These are phyloP conservation scores for Raphanus raphanistrum DNA, from an alignment of 345 rosid genomes.

Conservation along the genomic window DNA sequence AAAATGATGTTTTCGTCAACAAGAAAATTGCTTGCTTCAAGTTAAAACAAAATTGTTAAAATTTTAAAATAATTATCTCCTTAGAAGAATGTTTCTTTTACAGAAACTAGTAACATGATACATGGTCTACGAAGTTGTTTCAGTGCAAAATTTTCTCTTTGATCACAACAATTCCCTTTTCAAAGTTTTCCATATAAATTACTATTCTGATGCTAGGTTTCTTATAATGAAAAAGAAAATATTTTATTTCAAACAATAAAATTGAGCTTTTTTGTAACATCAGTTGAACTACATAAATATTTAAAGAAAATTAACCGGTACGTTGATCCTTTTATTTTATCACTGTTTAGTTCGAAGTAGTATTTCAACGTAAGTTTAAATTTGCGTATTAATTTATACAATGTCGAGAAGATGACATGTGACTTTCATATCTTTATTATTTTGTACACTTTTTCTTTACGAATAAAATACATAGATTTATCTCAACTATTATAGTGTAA, in stretches of 20 bases:
- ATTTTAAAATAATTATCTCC: not conserved
- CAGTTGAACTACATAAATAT: too few species aligned
- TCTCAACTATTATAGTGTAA: not conserved
- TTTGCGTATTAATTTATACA: not conserved
- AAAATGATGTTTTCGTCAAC: constrained; percentile 10
- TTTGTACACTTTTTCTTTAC: not conserved
- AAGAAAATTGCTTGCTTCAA: not conserved
- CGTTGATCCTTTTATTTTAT: too few species aligned
- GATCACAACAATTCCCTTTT: too few species aligned
- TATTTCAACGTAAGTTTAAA: not conserved
- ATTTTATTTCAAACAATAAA: too few species aligned
- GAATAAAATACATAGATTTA: not conserved
- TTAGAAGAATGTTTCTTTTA: not conserved
- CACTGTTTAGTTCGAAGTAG: too few species aligned
- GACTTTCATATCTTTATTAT: not conserved
- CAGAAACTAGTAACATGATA: not conserved
- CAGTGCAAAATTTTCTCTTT: too few species aligned
- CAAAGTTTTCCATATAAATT: too few species aligned
- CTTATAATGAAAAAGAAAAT: too few species aligned
- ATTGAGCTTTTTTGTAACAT: too few species aligned
- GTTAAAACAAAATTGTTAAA: not conserved
- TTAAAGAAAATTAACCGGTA: too few species aligned
- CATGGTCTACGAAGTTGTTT: too few species aligned
- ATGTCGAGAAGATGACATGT: not conserved
- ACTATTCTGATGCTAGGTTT: too few species aligned